Base-by-base conservation (phyloP, 2,329 filamentous ascomycete genomes). In the Rosellinia necatrix region DNA sequence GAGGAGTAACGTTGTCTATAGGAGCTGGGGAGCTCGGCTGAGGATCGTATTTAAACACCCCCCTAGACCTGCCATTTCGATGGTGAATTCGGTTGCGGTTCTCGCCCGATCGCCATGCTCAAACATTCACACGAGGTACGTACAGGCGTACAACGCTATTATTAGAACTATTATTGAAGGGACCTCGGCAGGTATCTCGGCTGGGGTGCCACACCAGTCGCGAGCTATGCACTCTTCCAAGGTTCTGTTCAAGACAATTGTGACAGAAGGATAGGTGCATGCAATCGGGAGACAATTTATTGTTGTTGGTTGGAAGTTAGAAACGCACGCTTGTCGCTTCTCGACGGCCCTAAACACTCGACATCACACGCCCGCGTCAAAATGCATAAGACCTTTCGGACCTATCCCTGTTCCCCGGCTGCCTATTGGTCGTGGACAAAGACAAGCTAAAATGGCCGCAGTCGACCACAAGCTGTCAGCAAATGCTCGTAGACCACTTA, bases 281-380 rank as follows among this genome's bases (percentile, higher is more conserved):
- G 65, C 63, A 56, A n/a, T 63, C 64, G 65, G 59, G 56, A 63
- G 58, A 46, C 60, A 57, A 66, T 32, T 42, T 56, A 24, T 22
- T 25, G 41, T 44, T 44, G 41, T 24, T 27, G n/a, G 13, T 29
- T 61, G 52, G 58, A 59, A 57, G 44, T 56, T 58, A 56, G 55
- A 59, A 56, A 57, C 57, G 44, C 58, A 58, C 54, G 57, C 59
- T 64, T 61, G 60, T 66, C 64, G 65, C 60, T 60, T 66, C 64
- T 72, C 68, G 66, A 70, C 71, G 69, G 62, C 59, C 62, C 64
- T 64, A 56, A 53, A 61, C 56, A 55, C 58, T 64, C 63, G 63
- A 67, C 63, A 66, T 64, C 62, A 67, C 64, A 66, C 65, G 65
- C 67, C 60, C 70, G 70, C 68, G 66, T 66, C 68, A 72, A 69